A percentile compares a stretch with the other conserved stretches of the same genome.
Conservation (phyloP, 148 eudicot species). For the Rhododendron henanense region DNA sequence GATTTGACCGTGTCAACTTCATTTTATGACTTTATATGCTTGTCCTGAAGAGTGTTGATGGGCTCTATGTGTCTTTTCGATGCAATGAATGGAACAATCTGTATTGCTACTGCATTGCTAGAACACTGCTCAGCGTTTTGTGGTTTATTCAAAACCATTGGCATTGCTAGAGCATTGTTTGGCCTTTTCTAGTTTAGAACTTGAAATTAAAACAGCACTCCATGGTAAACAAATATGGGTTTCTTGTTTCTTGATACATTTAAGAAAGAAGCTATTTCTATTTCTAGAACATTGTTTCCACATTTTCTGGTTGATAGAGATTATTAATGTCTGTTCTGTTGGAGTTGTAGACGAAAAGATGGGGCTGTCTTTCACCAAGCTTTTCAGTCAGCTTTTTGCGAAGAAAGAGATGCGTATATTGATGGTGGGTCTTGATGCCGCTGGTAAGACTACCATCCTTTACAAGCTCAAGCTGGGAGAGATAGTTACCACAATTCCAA, state of each 20-base stretch:
- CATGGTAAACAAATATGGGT: neutral
- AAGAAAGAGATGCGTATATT: constrained; percentile 76
- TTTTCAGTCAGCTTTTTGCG: constrained; percentile 60
- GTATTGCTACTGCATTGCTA: neutral
- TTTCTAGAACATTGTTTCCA: neutral
- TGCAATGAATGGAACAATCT: neutral
- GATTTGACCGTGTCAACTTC: neutral
- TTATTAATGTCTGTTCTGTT: constrained; percentile 13
- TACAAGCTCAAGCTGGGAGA: constrained; percentile 79
- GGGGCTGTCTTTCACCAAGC: constrained; percentile 74
- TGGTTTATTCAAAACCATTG: neutral
- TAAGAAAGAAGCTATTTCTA: neutral
- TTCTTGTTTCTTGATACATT: neutral
- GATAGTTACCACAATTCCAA: constrained; percentile 73
- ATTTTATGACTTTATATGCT: neutral
- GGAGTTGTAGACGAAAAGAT: constrained; percentile 25
- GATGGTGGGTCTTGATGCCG: constrained; percentile 83
- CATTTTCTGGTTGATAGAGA: neutral
- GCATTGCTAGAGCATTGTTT: neutral
- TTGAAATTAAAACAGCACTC: neutral
- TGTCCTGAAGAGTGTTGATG: neutral
- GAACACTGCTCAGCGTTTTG: neutral
- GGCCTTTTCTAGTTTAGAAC: neutral
- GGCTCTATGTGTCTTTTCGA: neutral
- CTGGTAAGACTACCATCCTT: constrained; percentile 75